Conservation (phyloP, 495 filamentous ascomycete genomes). For the Umbilicaria muhlenbergii region DNA sequence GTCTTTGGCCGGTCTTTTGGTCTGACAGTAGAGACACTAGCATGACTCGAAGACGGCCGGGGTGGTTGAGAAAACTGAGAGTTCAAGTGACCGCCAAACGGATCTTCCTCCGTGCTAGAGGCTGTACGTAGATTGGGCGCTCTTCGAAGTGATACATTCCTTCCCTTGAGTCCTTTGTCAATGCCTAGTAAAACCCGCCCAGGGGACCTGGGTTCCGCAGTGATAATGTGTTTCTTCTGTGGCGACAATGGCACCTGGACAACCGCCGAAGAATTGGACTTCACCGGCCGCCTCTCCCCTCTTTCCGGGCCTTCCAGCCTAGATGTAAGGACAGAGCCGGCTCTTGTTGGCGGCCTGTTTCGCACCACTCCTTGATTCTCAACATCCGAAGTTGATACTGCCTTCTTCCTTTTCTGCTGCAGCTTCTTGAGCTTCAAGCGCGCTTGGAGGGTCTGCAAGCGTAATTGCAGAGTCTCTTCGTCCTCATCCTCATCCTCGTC, state of each 20-base stretch:
- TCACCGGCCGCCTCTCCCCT: not conserved
- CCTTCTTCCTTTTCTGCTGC: slow-evolving; percentile 37
- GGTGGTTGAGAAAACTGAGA: slow-evolving; percentile 10
- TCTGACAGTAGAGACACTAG: too few species aligned
- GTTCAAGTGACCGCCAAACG: slow-evolving; percentile 9
- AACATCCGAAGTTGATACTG: slow-evolving; percentile 9
- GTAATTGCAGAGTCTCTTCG: slow-evolving; percentile 72
- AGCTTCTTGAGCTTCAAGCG: slow-evolving; percentile 79
- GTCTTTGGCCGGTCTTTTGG: slow-evolving; percentile 35
- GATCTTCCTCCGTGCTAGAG: slow-evolving; percentile 17
- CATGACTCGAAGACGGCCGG: slow-evolving; percentile 14
- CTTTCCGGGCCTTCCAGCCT: slow-evolving; percentile 10
- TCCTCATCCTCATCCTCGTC: slow-evolving; percentile 62
- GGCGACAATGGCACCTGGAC: slow-evolving; percentile 79
- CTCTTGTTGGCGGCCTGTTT: slow-evolving; percentile 7
- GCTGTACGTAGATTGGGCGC: slow-evolving; percentile 29
- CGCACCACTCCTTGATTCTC: slow-evolving; percentile 6
- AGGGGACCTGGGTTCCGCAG: slow-evolving; percentile 51
- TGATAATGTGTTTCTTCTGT: slow-evolving; percentile 31
- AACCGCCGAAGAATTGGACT: slow-evolving; percentile 10
- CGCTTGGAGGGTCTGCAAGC: slow-evolving; percentile 74
- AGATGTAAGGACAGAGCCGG: not conserved
- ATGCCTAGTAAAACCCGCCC: slow-evolving; percentile 72
- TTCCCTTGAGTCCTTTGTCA: slow-evolving; percentile 69
- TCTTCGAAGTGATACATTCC: slow-evolving; percentile 72